Percentiles rank a stretch among this genome's conserved stretches.
Evolutionary conservation across 2,329 filamentous ascomycete genomes (phyloP).

Genomic region (Davidsoniella eucalypti): DNA sequence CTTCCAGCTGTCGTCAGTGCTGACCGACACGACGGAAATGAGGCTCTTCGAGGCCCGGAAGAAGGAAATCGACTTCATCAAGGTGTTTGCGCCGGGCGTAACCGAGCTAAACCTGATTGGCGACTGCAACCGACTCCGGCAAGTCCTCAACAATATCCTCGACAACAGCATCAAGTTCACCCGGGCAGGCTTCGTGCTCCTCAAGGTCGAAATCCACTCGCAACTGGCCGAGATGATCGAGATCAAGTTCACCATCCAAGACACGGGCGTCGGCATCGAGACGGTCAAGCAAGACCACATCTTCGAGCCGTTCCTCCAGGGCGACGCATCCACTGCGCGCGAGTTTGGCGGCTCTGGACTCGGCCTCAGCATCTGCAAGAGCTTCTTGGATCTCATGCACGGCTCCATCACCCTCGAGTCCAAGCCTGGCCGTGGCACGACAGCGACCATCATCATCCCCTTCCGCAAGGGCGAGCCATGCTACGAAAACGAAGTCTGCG

Average conservation of each 20-base stretch:
- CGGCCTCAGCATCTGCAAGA: conserved; percentile 67
- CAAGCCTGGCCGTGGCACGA: conserved; percentile 49
- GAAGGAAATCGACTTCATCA: conserved; percentile 58
- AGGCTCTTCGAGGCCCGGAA: conserved; percentile 68
- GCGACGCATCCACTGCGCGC: conserved; percentile 62
- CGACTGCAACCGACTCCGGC: conserved; percentile 67
- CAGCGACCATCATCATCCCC: conserved; percentile 59
- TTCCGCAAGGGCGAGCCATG: conserved; percentile 41
- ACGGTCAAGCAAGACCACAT: conserved; percentile 56
- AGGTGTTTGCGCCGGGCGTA: conserved; percentile 45
- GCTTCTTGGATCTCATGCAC: conserved; percentile 63
- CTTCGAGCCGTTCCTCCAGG: conserved; percentile 70
- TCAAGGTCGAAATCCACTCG: conserved; percentile 45
- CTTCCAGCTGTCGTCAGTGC: conserved; percentile 56
- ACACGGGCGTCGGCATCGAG: conserved; percentile 69
- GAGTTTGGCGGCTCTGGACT: conserved; percentile 67
- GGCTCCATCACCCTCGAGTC: conserved; percentile 59
- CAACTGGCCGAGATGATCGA: conserved; percentile 49
- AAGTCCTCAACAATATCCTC: conserved; percentile 66
- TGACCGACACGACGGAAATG: conserved; percentile 74
- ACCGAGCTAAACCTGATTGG: conserved; percentile 56
- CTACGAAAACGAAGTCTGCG: neutral
- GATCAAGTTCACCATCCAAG: conserved; percentile 56
- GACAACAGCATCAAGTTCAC: conserved; percentile 68
- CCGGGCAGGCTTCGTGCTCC: conserved; percentile 47